Percentiles rank a stretch among this genome's conserved stretches.
Evolutionary conservation across 805 yeast genomes (phyloP).

Genomic region (Myxozyma sirexii): DNA sequence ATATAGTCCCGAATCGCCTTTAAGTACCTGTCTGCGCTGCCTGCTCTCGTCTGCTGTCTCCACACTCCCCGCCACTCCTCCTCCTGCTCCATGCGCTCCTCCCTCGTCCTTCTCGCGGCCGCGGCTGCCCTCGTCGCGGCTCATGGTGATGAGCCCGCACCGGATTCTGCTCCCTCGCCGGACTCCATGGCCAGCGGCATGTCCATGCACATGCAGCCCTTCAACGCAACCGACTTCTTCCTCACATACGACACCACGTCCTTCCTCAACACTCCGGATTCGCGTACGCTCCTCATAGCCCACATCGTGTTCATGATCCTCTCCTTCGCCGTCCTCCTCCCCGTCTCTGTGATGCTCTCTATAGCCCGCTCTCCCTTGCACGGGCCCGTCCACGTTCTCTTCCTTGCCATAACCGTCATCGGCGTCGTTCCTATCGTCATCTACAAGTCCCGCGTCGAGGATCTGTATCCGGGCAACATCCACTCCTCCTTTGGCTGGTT

Average conservation of each 20-base stretch:
- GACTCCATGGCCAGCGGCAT: neutral
- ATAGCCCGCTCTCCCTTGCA: constrained; percentile 61
- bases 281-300: constrained; percentile 21
- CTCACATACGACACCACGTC: constrained; percentile 34
- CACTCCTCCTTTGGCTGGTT: constrained; percentile 69
- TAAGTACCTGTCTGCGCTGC: neutral
- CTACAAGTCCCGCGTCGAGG: constrained; percentile 56
- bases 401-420: constrained; percentile 50
- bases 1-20: neutral
- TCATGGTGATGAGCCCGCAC: constrained; percentile 22
- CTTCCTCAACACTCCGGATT: constrained; percentile 29
- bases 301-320: constrained; percentile 33
- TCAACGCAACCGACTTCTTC: constrained; percentile 28
- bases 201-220: constrained; percentile 22
- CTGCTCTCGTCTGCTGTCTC: neutral
- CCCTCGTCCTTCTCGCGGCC: constrained; percentile 3
- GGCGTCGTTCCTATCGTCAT: constrained; percentile 60
- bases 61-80: neutral
- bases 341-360: constrained; percentile 56
- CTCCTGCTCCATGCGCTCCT: constrained; percentile 3
- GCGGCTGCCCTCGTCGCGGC: constrained; percentile 13
- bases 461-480: constrained; percentile 75
- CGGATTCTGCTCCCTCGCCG: constrained; percentile 6
- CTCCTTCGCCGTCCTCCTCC: constrained; percentile 29
- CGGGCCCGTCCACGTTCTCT: constrained; percentile 57